phyloP scores from a whole-genome alignment of 2,329 filamentous ascomycete species.

The Curvularia sp. region DNA sequence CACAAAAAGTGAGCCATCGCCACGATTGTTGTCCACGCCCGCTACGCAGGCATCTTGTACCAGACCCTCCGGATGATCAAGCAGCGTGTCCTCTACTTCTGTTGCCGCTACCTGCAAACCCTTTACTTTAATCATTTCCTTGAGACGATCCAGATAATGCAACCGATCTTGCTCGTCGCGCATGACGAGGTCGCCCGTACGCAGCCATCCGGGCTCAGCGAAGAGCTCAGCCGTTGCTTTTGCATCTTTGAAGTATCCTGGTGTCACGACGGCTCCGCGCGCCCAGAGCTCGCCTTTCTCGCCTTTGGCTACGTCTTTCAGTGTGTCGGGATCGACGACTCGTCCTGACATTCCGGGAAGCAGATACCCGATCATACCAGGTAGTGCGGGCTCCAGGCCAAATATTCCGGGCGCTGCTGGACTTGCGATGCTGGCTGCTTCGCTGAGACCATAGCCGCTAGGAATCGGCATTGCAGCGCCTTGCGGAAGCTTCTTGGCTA shows the following conservation, averaged over 20 bases:
- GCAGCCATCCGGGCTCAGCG: slow-evolving; percentile 36
- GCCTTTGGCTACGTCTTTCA: slow-evolving; percentile 32
- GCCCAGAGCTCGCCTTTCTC: slow-evolving; percentile 41
- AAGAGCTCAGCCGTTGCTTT: slow-evolving; percentile 40
- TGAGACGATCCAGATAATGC: slow-evolving; percentile 47
- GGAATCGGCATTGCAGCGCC: slow-evolving; percentile 33
- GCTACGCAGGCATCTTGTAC: slow-evolving; percentile 42
- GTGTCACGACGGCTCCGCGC: slow-evolving; percentile 37
- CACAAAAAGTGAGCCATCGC: slow-evolving; percentile 41
- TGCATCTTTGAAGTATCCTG: slow-evolving; percentile 41
- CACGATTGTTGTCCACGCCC: slow-evolving; percentile 40
- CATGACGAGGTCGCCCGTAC: slow-evolving; percentile 39
- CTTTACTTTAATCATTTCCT: slow-evolving; percentile 59
- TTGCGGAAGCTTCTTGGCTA: slow-evolving; percentile 39
- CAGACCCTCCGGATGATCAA: slow-evolving; percentile 48
- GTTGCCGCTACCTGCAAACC: slow-evolving; percentile 59
- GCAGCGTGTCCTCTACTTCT: slow-evolving; percentile 56
- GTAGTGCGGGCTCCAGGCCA: slow-evolving; percentile 29
- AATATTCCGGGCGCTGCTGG: slow-evolving; percentile 36
- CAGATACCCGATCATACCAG: slow-evolving; percentile 39
- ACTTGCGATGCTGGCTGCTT: slow-evolving; percentile 39
- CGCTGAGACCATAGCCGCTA: slow-evolving; percentile 39
- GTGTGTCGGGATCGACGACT: slow-evolving; percentile 38
- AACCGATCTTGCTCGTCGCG: slow-evolving; percentile 37
- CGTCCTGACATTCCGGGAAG: slow-evolving; percentile 40